These are phyloP conservation scores for Gynochthodes officinalis DNA, from an alignment of 257 asterid species.

Conservation along the genomic window DNA sequence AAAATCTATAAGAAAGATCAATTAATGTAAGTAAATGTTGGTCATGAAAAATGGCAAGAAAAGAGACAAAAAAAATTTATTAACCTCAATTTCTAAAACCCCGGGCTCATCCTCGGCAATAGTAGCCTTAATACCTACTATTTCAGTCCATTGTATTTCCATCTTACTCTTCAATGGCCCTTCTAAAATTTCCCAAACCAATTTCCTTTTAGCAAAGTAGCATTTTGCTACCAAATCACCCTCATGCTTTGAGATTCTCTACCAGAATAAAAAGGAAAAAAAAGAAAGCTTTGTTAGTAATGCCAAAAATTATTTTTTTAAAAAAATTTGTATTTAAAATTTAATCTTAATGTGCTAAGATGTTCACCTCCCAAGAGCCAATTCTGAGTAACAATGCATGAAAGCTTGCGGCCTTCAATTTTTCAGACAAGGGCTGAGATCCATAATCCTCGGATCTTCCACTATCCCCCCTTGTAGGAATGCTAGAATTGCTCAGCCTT, in stretches of 20 bases:
- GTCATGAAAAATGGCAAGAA: too few species aligned
- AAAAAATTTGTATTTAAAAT: too few species aligned
- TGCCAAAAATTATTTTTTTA: too few species aligned
- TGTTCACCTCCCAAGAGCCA: slow-evolving; percentile 70
- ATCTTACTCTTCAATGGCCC: slow-evolving; percentile 70
- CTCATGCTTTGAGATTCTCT: slow-evolving; percentile 47
- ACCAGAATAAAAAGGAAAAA: not conserved
- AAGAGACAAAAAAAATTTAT: not conserved
- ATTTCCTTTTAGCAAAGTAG: slow-evolving; percentile 55
- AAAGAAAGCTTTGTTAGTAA: too few species aligned
- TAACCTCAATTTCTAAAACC: slow-evolving; percentile 60
- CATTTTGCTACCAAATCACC: slow-evolving; percentile 63
- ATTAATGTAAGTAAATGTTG: too few species aligned
- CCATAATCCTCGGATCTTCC: slow-evolving; percentile 21
- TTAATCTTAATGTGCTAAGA: too few species aligned
- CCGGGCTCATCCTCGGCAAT: slow-evolving; percentile 28
- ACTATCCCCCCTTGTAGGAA: too few species aligned
- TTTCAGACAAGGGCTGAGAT: slow-evolving; percentile 33
- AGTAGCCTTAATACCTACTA: slow-evolving; percentile 48
- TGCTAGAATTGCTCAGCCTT: not conserved
- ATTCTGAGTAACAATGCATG: slow-evolving; percentile 38
- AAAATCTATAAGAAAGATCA: not conserved
- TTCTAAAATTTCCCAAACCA: slow-evolving; percentile 77
- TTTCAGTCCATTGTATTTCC: slow-evolving; percentile 70
- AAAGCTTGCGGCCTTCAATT: slow-evolving; percentile 63